Conservation (phyloP, 495 filamentous ascomycete genomes). For the Recurvomyces mirabilis region DNA sequence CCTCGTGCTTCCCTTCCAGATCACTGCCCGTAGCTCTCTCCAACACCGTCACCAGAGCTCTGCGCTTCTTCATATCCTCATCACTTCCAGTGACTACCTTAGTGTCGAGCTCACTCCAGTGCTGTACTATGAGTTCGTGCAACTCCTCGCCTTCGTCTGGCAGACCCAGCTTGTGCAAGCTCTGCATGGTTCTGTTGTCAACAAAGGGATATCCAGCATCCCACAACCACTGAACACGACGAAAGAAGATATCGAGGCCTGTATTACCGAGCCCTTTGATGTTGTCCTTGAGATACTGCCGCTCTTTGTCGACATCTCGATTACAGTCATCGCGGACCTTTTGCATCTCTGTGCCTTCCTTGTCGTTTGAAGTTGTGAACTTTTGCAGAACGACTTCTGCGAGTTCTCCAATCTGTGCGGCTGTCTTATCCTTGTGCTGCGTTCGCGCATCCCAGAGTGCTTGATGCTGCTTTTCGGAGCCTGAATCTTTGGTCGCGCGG, state of each 20-base stretch:
- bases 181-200: slow-evolving; percentile 23
- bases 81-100: slow-evolving; percentile 7
- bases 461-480: slow-evolving; percentile 21
- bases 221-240: slow-evolving; percentile 29
- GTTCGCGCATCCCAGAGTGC: slow-evolving; percentile 29
- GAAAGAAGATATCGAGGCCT: slow-evolving; percentile 27
- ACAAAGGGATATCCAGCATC: slow-evolving; percentile 24
- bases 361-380: slow-evolving; percentile 11
- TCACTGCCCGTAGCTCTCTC: slow-evolving; percentile 17
- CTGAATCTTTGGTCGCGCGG: slow-evolving; percentile 21
- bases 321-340: slow-evolving; percentile 11
- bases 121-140: slow-evolving; percentile 20
- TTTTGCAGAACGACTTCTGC: slow-evolving; percentile 15
- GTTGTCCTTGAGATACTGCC: slow-evolving; percentile 15
- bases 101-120: slow-evolving; percentile 23
- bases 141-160: slow-evolving; percentile 22
- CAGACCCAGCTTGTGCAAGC: slow-evolving; percentile 24
- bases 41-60: slow-evolving; percentile 11
- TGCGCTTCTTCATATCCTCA: slow-evolving; percentile 10
- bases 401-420: slow-evolving; percentile 12
- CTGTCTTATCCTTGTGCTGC: slow-evolving; percentile 21
- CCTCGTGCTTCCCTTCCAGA: slow-evolving; percentile 17
- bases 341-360: slow-evolving; percentile 8
- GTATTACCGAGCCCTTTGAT: slow-evolving; percentile 30
- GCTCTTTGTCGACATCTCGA: slow-evolving; percentile 9